Percentiles rank a stretch among this genome's conserved stretches.
phyloP scores from a whole-genome alignment of 2,329 filamentous ascomycete genomes.

The Graphiopsis chlorocephala region DNA sequence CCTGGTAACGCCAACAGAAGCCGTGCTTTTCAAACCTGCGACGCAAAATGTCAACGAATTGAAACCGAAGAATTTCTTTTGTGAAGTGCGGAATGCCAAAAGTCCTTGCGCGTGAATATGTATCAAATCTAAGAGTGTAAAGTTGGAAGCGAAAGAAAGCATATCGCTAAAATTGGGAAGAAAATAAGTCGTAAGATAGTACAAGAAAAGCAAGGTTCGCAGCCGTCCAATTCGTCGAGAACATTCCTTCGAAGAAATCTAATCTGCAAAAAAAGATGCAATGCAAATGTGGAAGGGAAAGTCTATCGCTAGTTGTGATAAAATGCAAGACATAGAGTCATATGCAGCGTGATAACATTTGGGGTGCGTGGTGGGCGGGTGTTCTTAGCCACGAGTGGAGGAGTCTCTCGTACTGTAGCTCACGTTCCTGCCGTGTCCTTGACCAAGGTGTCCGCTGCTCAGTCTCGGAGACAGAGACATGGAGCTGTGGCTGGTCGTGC shows the following conservation, averaged over 20 bases:
- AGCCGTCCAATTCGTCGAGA: background rate
- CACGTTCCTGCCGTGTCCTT: slow-evolving; percentile 9
- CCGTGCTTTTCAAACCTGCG: background rate
- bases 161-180: background rate
- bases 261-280: background rate
- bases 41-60: background rate
- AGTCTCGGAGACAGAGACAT: slow-evolving; percentile 5
- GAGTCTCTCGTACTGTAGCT: slow-evolving; percentile 16
- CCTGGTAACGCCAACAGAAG: background rate
- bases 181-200: background rate
- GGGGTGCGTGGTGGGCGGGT: background rate
- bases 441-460: slow-evolving; percentile 8
- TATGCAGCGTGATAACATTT: background rate
- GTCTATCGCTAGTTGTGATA: slow-evolving; percentile 1
- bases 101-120: background rate
- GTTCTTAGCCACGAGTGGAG: slow-evolving; percentile 12
- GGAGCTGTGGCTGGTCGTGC: background rate
- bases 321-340: background rate
- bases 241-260: background rate
- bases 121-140: background rate
- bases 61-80: background rate
- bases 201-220: background rate
- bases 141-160: background rate
- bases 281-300: background rate
- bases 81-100: background rate